Conservation (phyloP, 176 grass and related monocot genomes). For the Luzula sylvatica region DNA sequence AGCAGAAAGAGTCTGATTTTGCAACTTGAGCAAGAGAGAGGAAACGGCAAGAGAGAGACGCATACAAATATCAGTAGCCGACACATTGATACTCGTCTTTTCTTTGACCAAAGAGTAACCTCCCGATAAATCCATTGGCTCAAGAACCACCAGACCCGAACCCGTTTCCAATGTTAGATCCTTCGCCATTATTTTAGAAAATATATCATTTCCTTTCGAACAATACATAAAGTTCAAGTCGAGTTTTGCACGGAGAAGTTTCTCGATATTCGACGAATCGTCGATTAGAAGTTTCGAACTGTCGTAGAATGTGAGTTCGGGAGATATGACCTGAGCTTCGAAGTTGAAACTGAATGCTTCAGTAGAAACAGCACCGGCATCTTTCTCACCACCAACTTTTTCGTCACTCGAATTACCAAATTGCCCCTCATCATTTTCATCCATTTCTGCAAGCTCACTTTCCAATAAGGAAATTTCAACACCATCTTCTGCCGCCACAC, state of each 20-base stretch:
- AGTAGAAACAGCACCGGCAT: constrained; percentile 25
- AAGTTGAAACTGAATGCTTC: constrained; percentile 72
- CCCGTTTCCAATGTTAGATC: constrained; percentile 83
- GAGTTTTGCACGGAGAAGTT: constrained; percentile 89
- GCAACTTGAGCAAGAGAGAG: constrained; percentile 89
- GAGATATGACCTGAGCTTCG: constrained; percentile 94
- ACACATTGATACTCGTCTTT: constrained; percentile 59
- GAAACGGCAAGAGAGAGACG: constrained; percentile 85
- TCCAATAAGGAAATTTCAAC: constrained; percentile 83
- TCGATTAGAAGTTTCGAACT: constrained; percentile 77
- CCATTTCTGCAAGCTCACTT: constrained; percentile 28
- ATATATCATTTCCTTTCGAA: constrained; percentile 91
- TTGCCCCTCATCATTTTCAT: constrained; percentile 30
- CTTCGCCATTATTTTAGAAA: constrained; percentile 72
- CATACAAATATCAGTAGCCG: constrained; percentile 68
- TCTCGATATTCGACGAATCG: constrained; percentile 90
- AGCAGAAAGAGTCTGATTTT: constrained; percentile 75
- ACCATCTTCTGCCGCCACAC: constrained; percentile 64
- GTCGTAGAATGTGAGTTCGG: constrained; percentile 89
- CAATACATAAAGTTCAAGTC: constrained; percentile 99
- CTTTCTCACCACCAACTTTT: constrained; percentile 24
- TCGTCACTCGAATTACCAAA: constrained; percentile 34
- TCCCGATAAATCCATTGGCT: constrained; percentile 85
- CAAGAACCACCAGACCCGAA: constrained; percentile 82
- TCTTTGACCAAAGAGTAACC: constrained; percentile 85